Base-by-base conservation (phyloP, 2,329 filamentous ascomycete species). In the Monosporascus sp. region DNA sequence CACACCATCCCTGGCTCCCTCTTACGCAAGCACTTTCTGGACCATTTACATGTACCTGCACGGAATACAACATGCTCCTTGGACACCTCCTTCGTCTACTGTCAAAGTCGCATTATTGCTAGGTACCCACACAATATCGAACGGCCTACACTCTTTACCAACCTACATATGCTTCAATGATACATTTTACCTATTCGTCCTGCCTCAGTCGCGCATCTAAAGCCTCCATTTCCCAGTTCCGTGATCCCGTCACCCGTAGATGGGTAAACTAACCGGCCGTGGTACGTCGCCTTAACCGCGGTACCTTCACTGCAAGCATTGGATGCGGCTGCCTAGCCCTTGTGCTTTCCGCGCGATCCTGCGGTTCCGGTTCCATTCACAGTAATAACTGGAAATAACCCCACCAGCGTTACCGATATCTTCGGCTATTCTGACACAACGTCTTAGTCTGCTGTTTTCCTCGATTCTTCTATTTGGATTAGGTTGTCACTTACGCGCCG, bases 371-470 rank as follows among this genome's bases (percentile, higher is more conserved):
- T 3, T 14, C 31, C 31, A 14, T 35, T 11, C 9, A 14, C 31
- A 35, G 9, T 35, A 58, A 55, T 49, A 47, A 55, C 51, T 22
- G 52, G 53, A 57, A 57, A 55, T 56, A 56, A 54, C 55, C 53
- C 49, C 53, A 52, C 43, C 55, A 47, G 47, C 53, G 37, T 57
- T 57, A 35, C 31, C 31, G 4, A 5, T 14, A 14, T 35, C 31
- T 14, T 15, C 20, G n/a, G 8, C 5, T 43, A 4, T 24, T 46
- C 14, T 5, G 15, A 17, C 22, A 46, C 5, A n/a, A n/a, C 11
- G 20, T 7, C 22, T 14, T 28, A 46, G 24, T 46, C 18, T 22
- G 22, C 14, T 17, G 5, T 46, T 45, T 28, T 14, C 43, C 24
- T 46, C 43, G 26, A 20, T 31, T 20, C 14, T 20, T 24, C 15